Percentiles rank a stretch among this genome's conserved stretches.
Conservation (phyloP, 129 eudicot genomes). For the Flaveria robusta region DNA sequence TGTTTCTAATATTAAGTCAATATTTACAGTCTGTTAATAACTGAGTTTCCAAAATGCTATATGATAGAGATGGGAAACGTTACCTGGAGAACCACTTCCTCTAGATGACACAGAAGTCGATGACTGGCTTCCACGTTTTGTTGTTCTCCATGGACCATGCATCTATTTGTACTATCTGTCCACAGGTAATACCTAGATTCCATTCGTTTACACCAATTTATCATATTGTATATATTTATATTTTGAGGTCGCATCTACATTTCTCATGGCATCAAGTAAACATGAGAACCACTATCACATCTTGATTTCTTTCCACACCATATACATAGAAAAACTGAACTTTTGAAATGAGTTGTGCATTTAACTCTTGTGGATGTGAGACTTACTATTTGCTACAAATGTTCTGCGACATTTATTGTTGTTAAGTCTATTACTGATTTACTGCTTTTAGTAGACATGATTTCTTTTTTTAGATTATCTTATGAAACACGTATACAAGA, state of each 20-base stretch:
- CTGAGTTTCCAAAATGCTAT: not conserved
- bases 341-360: not conserved
- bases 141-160: constrained; percentile 91
- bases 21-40: not conserved
- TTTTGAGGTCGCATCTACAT: not conserved
- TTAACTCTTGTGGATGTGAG: not conserved
- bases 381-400: not conserved
- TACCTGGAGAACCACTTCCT: constrained; percentile 95
- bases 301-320: not conserved
- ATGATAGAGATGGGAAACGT: constrained; percentile 85
- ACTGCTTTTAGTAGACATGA: not conserved
- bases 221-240: not conserved
- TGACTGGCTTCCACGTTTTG: constrained; percentile 93
- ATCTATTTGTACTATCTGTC: constrained; percentile 66
- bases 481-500: not conserved
- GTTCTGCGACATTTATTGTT: not conserved
- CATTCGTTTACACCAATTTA: not conserved
- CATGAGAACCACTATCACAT: not conserved
- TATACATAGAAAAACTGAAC: not conserved
- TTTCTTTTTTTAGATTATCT: not conserved
- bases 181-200: constrained; percentile 50
- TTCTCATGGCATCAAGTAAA: not conserved
- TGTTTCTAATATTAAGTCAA: not conserved
- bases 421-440: not conserved
- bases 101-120: constrained; percentile 88